Evolutionary conservation across 75 land plant genomes (phyloP).

Genomic region (Gnetum montanum): DNA sequence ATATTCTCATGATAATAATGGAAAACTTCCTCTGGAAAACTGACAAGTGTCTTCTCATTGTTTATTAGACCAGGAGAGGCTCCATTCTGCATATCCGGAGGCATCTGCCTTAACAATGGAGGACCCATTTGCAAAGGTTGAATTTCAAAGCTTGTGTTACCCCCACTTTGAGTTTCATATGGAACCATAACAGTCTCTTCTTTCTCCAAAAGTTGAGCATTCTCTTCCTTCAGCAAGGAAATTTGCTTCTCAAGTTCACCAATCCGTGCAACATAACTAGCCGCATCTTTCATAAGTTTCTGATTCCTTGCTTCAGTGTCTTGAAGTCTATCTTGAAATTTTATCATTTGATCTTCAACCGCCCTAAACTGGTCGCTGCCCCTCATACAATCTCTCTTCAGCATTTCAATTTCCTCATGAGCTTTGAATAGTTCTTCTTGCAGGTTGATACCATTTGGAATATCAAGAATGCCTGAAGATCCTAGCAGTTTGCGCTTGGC

Average conservation of each 20-base stretch:
- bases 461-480: neutral
- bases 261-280: neutral
- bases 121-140: too few relatives aligned
- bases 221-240: neutral
- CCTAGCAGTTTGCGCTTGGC: neutral
- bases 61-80: too few relatives aligned
- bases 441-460: neutral
- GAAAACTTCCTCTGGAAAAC: neutral
- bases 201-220: conserved; percentile 2
- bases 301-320: conserved; percentile 11
- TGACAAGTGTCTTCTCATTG: neutral
- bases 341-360: neutral
- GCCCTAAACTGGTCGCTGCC: neutral
- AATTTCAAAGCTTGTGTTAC: too few relatives aligned
- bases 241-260: conserved; percentile 10
- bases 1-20: conserved; percentile 3
- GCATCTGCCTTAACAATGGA: too few relatives aligned
- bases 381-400: conserved; percentile 1
- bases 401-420: neutral
- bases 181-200: too few relatives aligned
- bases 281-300: neutral
- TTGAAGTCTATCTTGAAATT: conserved; percentile 7
- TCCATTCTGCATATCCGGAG: too few relatives aligned
- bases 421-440: neutral
- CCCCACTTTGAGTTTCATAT: too few relatives aligned